These are phyloP conservation scores for Dichomitus squalens DNA, from an alignment of 1,284 basidiomycete genomes.

Conservation along the genomic window DNA sequence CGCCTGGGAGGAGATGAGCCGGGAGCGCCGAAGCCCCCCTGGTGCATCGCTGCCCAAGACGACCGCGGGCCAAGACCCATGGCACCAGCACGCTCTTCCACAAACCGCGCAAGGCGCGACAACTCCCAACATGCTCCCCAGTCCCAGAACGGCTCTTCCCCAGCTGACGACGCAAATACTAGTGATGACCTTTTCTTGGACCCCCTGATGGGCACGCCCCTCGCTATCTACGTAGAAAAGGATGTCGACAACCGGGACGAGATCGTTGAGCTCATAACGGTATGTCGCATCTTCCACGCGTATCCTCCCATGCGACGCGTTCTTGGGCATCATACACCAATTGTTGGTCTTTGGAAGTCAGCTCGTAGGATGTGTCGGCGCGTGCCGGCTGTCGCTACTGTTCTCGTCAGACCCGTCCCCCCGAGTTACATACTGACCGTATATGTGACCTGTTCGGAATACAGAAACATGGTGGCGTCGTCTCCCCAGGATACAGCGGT, in stretches of 20 bases:
- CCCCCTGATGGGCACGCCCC: constrained; percentile 74
- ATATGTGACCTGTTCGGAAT: not conserved
- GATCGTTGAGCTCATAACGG: constrained; percentile 63
- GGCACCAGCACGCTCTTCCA: constrained; percentile 65
- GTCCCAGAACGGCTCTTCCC: constrained; percentile 20
- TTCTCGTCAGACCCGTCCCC: not conserved
- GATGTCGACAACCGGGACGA: constrained; percentile 70
- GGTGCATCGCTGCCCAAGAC: constrained; percentile 44
- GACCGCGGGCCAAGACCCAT: constrained; percentile 65
- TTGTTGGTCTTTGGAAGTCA: not conserved
- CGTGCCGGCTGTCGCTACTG: not conserved
- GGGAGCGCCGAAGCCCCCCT: constrained; percentile 24
- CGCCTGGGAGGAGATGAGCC: constrained; percentile 18
- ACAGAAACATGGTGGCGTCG: constrained; percentile 74
- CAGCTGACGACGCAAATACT: constrained; percentile 31
- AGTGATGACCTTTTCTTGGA: constrained; percentile 64
- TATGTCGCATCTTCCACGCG: constrained; percentile 38
- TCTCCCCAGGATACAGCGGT: constrained; percentile 72
- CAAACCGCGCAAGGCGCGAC: constrained; percentile 47
- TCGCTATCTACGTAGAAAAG: constrained; percentile 76
- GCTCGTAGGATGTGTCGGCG: not conserved
- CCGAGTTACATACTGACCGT: not conserved
- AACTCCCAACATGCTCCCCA: constrained; percentile 31
- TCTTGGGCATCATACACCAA: not conserved
- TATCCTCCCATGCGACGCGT: constrained; percentile 16